These are phyloP conservation scores for Sugiyamaella sp. DNA, from an alignment of 1,139 yeast genomes.

Conservation along the genomic window DNA sequence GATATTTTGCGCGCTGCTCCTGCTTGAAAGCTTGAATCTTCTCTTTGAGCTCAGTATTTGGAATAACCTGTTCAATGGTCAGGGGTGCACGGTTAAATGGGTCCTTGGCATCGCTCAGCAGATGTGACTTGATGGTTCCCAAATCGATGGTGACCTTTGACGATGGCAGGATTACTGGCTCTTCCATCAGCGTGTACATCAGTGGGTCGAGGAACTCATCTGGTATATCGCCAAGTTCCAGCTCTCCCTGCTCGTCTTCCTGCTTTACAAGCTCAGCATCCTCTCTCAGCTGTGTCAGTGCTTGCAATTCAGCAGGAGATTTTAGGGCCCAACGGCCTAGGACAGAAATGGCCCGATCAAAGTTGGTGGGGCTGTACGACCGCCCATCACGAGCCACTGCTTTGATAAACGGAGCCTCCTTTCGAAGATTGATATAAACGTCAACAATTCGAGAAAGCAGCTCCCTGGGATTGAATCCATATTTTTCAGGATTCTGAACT, in stretches of 20 bases:
- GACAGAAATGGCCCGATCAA: constrained; percentile 70
- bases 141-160: constrained; percentile 85
- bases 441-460: constrained; percentile 70
- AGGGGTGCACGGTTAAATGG: constrained; percentile 95
- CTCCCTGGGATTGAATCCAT: constrained; percentile 78
- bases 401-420: constrained; percentile 62
- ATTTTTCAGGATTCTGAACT: constrained; percentile 81
- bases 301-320: constrained; percentile 55
- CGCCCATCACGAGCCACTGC: constrained; percentile 92
- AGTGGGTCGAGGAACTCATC: constrained; percentile 97
- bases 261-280: constrained; percentile 62
- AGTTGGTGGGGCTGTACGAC: constrained; percentile 69
- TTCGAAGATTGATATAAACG: constrained; percentile 71
- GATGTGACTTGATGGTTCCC: constrained; percentile 89
- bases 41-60: constrained; percentile 63
- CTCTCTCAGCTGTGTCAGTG: constrained; percentile 59
- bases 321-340: constrained; percentile 58
- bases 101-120: constrained; percentile 92
- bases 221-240: constrained; percentile 90
- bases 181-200: constrained; percentile 93
- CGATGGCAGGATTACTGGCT: constrained; percentile 90
- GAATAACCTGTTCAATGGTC: constrained; percentile 82
- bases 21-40: constrained; percentile 62
- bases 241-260: constrained; percentile 72
- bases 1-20: constrained; percentile 27